Conservation (phyloP, 1,139 yeast genomes). For the Protomyces lactucae-debilis region DNA sequence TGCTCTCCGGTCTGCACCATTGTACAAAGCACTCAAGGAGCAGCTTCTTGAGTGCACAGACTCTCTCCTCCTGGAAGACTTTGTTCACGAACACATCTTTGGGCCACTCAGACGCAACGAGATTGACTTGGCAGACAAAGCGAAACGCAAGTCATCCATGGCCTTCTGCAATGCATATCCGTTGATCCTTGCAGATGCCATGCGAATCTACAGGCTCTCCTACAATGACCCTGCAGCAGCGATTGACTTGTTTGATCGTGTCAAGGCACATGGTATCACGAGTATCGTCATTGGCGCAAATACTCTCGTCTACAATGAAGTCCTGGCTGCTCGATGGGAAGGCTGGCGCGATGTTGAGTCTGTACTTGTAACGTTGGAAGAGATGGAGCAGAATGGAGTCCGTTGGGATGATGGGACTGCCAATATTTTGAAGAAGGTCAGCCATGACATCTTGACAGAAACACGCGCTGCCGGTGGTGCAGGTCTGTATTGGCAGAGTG, state of each 20-base stretch:
- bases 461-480: neutral
- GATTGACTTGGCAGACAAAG: slow-evolving; percentile 29
- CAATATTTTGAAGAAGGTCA: slow-evolving; percentile 36
- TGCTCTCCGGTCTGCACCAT: slow-evolving; percentile 25
- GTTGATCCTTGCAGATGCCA: slow-evolving; percentile 34
- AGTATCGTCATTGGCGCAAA: slow-evolving; percentile 44
- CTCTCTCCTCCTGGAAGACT: slow-evolving; percentile 21
- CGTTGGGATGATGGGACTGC: slow-evolving; percentile 41
- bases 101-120: slow-evolving; percentile 28
- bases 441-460: slow-evolving; percentile 32
- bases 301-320: slow-evolving; percentile 43
- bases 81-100: slow-evolving; percentile 31
- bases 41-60: slow-evolving; percentile 29
- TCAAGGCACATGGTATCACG: slow-evolving; percentile 41
- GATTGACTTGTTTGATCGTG: slow-evolving; percentile 41
- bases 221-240: slow-evolving; percentile 43
- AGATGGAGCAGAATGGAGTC: slow-evolving; percentile 42
- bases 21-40: slow-evolving; percentile 10
- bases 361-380: slow-evolving; percentile 41
- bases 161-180: slow-evolving; percentile 32
- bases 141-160: slow-evolving; percentile 30
- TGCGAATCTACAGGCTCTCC: slow-evolving; percentile 35
- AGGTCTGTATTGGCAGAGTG: neutral
- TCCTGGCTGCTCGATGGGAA: slow-evolving; percentile 43
- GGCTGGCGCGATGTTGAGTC: slow-evolving; percentile 42